Base-by-base conservation (phyloP, 2,329 filamentous ascomycete genomes). In the Penicillium aurantiogriseum region DNA sequence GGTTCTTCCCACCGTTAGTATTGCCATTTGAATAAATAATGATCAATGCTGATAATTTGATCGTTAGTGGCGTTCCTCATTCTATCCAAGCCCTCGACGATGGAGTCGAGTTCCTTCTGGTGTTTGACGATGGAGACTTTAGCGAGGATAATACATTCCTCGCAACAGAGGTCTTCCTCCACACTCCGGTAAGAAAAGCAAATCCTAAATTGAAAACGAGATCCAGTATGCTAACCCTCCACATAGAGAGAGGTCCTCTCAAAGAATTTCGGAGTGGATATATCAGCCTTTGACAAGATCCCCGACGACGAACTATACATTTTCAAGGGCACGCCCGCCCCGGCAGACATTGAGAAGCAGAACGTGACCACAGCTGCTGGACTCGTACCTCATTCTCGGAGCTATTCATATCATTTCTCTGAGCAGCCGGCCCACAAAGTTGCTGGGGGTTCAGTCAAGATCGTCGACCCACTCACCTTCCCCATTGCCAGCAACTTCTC, bases 391-490 rank as follows among this genome's bases (percentile, higher is more conserved):
- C 86, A 85, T 70, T 79, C 84, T 59, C 80, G 87, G 56, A 81
- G 23, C 48, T 92, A 91, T 71, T 88, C 86, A 0, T 88, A 91
- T 75, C 82, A 83, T 62, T 87, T 91, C 81, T 83, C 90, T 1
- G 85, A 84, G 2, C 88, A 91, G 67, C 80, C 85, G 57, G 86
- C 88, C 0, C 77, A 85, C 65, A 78, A 84, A 63, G 87, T 85
- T 0, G 84, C 83, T 0, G 90, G 89, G 5, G 90, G 90, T 19
- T 78, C 84, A 46, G 88, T 91, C 1, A 86, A 89, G 64, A 89
- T 92, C 70, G 81, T 88, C 6, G 89, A 92, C 71, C 88, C 88
- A n/a, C 81, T 78, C 31, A 91, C 89, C 73, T 92, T 93, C 70
- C 85, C 85, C 31, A 82, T 91, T 59, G 89, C 88, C 45, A 86